Evolutionary conservation across 2,329 filamentous ascomycete species (phyloP), one percentile per base, ranked within the genome.

Genomic region (Reticulascus tulasneorum): DNA sequence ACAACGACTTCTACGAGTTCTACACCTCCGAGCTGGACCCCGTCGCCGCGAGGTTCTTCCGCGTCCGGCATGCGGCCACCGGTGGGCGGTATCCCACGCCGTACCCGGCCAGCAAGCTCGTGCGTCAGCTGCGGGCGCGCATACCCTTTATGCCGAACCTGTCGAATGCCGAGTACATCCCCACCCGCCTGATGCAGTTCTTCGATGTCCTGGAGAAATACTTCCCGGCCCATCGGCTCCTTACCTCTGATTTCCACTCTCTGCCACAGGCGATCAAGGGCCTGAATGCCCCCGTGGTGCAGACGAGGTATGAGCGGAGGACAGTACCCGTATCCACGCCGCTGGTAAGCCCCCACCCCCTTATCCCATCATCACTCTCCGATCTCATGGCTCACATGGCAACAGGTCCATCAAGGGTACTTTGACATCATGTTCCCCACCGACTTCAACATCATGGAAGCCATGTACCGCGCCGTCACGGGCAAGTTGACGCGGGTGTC

Each of bases 381-480:
- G 7, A 18, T n/a, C 13, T 21, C 12, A 9, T 24, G 9, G 17
- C 10, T 25, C 4, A 15, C 1, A 10, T 20, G 25, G 37, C 27
- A 8, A 25, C 46, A 94, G 87, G 87, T 96, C 30, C 90, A 97
- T 59, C 94, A 98, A 67, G 94, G 93, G 29, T 97, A 95, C 64
- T 98, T 98, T 57, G 94, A 98, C 58, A 96, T 98, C 52, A 82
- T 98, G 56, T 98, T 98, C 66, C 93, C 93, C 1, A 98, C 93
- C 9, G 85, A 98, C 62, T 98, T 98, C 58, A 73, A 77, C 45
- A 83, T 94, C 48, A 84, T 93, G 63, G 89, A 97, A 62, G 82
- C 88, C 51, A 80, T 97, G 50, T 98, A 98, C 65, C 82, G 87
- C 37, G 88, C 88, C 43, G 80, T 97, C 51, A 98, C 93, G 0